Conservation (phyloP, 2,329 filamentous ascomycete species). For the Dothiorella sarmentorum region DNA sequence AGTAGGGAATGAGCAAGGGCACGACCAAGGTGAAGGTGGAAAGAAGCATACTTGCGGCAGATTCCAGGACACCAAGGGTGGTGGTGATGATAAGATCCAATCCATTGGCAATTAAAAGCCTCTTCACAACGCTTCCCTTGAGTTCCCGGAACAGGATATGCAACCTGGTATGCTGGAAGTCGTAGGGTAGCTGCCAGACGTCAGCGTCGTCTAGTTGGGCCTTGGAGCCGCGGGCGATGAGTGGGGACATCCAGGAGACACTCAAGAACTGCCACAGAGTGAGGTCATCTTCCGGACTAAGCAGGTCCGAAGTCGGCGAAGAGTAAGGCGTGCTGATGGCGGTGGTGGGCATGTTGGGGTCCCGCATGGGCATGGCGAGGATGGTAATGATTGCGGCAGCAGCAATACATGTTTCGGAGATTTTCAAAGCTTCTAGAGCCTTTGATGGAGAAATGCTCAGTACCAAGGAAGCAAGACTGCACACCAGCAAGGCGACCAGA, state of each 20-base stretch:
- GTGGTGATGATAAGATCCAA: slow-evolving; percentile 71
- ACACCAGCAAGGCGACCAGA: slow-evolving; percentile 34
- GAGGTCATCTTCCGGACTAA: slow-evolving; percentile 75
- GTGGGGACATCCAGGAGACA: slow-evolving; percentile 75
- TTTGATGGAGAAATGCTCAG: slow-evolving; percentile 21
- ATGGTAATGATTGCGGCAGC: slow-evolving; percentile 50
- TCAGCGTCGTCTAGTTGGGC: slow-evolving; percentile 72
- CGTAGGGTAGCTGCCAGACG: slow-evolving; percentile 74
- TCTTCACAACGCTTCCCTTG: slow-evolving; percentile 65
- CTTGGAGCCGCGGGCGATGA: slow-evolving; percentile 63
- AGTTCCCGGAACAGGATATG: slow-evolving; percentile 73
- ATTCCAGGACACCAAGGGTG: slow-evolving; percentile 60
- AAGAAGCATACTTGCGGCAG: slow-evolving; percentile 47
- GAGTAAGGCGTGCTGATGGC: slow-evolving; percentile 60
- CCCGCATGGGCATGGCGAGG: slow-evolving; percentile 66
- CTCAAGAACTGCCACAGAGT: slow-evolving; percentile 80
- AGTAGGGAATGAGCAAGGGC: background rate
- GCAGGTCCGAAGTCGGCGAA: slow-evolving; percentile 56
- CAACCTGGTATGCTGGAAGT: slow-evolving; percentile 76
- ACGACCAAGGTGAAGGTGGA: background rate
- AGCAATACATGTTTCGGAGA: slow-evolving; percentile 7
- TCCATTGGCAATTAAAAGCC: slow-evolving; percentile 72
- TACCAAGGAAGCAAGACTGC: slow-evolving; percentile 22
- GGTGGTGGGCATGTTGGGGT: slow-evolving; percentile 51
- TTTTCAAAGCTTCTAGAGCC: slow-evolving; percentile 37